Conservation (phyloP, 768 basidiomycete genomes). For the Tylopilus plumbeoviolaceoides region DNA sequence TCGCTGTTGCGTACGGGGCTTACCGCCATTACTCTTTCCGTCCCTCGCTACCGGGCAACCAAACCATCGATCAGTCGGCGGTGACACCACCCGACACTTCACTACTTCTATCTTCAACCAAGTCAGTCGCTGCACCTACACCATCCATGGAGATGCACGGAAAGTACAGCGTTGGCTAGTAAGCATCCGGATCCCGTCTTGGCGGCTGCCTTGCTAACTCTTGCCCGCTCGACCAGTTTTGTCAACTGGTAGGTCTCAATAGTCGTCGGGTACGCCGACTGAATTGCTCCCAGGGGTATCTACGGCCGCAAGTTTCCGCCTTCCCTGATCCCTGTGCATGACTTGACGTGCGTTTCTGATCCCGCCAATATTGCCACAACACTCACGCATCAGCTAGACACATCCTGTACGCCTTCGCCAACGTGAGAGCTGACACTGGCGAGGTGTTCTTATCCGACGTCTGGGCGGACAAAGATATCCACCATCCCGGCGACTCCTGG, state of each 20-base stretch:
- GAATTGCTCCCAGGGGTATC: constrained; percentile 65
- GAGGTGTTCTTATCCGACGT: constrained; percentile 84
- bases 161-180: constrained; percentile 83
- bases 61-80: constrained; percentile 13
- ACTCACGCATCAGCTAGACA: constrained; percentile 46
- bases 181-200: constrained; percentile 29
- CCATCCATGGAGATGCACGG: constrained; percentile 40
- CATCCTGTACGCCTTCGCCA: constrained; percentile 91
- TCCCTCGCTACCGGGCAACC: constrained; percentile 9
- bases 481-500: constrained; percentile 95
- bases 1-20: constrained; percentile 41
- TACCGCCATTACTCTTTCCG: constrained; percentile 36
- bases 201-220: constrained; percentile 5
- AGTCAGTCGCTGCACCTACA: constrained; percentile 5
- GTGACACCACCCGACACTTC: constrained; percentile 8
- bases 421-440: constrained; percentile 77
- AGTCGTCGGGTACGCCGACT: neutral
- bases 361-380: neutral
- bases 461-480: constrained; percentile 97
- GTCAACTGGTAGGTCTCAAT: constrained; percentile 60
- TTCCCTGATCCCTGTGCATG: constrained; percentile 71
- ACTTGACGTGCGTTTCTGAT: constrained; percentile 68
- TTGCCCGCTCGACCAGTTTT: constrained; percentile 43
- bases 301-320: constrained; percentile 93
- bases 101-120: constrained; percentile 1